Percentiles rank a stretch among this genome's conserved stretches.
Evolutionary conservation across 768 basidiomycete species (phyloP).

Genomic region (Pluteus cervinus): DNA sequence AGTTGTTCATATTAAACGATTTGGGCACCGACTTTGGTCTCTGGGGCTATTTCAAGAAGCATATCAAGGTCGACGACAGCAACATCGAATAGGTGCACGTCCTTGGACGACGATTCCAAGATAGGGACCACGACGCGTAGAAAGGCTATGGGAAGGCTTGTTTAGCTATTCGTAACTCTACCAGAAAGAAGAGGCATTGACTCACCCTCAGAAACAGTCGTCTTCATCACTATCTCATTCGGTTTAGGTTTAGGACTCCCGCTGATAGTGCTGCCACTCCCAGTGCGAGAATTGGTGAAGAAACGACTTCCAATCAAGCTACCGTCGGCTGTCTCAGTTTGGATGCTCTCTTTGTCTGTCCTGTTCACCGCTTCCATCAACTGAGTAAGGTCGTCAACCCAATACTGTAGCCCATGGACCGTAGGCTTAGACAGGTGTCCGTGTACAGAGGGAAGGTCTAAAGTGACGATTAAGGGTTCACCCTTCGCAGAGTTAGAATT

Average conservation of each 20-base stretch:
- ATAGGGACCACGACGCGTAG: constrained; percentile 49
- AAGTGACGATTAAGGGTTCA: too few relatives aligned
- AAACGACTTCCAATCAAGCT: constrained; percentile 79
- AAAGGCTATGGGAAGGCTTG: too few relatives aligned
- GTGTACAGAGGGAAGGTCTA: constrained; percentile 60
- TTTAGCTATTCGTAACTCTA: too few relatives aligned
- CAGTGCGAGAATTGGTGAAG: constrained; percentile 52
- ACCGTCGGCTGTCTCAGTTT: too few relatives aligned
- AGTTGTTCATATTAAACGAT: background rate
- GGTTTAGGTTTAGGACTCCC: constrained; percentile 15
- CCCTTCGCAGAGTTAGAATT: too few relatives aligned
- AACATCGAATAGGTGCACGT: constrained; percentile 46
- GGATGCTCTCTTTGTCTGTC: too few relatives aligned
- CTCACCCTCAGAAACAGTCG: constrained; percentile 39
- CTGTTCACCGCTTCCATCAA: too few relatives aligned
- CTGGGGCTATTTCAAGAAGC: constrained; percentile 60
- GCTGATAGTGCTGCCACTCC: constrained; percentile 31
- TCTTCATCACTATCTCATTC: constrained; percentile 44
- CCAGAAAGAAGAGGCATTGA: too few relatives aligned
- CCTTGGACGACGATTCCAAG: constrained; percentile 16
- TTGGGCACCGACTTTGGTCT: constrained; percentile 52
- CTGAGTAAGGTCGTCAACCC: constrained; percentile 83
- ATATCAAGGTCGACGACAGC: constrained; percentile 56
- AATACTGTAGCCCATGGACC: constrained; percentile 79
- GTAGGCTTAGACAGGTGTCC: constrained; percentile 53